These are phyloP conservation scores for Xylaria sp. DNA, from an alignment of 2,329 filamentous ascomycete genomes.

Conservation along the genomic window DNA sequence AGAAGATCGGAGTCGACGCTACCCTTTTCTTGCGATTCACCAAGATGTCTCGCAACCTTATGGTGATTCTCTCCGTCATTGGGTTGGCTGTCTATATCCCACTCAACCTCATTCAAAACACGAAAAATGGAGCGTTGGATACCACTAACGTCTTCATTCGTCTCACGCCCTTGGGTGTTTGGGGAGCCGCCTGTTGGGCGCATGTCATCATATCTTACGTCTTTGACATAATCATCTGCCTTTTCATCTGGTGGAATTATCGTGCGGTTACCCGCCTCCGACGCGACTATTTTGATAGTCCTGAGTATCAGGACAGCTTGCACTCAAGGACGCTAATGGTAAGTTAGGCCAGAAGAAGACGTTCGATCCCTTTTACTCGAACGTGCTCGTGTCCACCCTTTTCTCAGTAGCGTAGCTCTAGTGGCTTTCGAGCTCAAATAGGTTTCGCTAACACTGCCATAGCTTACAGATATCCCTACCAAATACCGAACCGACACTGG, in stretches of 20 bases:
- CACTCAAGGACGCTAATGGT: slow-evolving; percentile 74
- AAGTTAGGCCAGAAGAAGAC: slow-evolving; percentile 29
- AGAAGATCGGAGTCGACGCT: slow-evolving; percentile 85
- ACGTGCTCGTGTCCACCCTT: no score
- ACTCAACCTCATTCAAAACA: slow-evolving; percentile 67
- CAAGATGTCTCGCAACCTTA: slow-evolving; percentile 89
- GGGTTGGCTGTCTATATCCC: slow-evolving; percentile 81
- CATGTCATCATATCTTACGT: slow-evolving; percentile 60
- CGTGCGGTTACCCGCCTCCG: slow-evolving; percentile 71
- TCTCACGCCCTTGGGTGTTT: slow-evolving; percentile 63
- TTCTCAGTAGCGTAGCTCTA: no score
- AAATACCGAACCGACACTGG: slow-evolving; percentile 81
- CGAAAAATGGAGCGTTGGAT: slow-evolving; percentile 33
- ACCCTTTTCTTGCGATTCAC: slow-evolving; percentile 85
- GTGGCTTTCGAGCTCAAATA: background rate
- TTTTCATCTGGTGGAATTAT: slow-evolving; percentile 84
- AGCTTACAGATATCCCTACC: slow-evolving; percentile 81
- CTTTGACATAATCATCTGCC: slow-evolving; percentile 73
- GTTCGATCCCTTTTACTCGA: background rate
- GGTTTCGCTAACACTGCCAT: slow-evolving; percentile 46
- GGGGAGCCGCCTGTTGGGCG: slow-evolving; percentile 59
- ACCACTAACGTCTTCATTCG: slow-evolving; percentile 55
- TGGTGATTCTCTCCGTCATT: slow-evolving; percentile 71
- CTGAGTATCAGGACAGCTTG: slow-evolving; percentile 84
- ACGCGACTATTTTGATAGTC: slow-evolving; percentile 77